Percentiles rank a stretch among this genome's conserved stretches.
These are phyloP conservation scores for Neophaeococcomyces mojaviensis DNA, from an alignment of 2,329 filamentous ascomycete genomes.

Conservation along the genomic window DNA sequence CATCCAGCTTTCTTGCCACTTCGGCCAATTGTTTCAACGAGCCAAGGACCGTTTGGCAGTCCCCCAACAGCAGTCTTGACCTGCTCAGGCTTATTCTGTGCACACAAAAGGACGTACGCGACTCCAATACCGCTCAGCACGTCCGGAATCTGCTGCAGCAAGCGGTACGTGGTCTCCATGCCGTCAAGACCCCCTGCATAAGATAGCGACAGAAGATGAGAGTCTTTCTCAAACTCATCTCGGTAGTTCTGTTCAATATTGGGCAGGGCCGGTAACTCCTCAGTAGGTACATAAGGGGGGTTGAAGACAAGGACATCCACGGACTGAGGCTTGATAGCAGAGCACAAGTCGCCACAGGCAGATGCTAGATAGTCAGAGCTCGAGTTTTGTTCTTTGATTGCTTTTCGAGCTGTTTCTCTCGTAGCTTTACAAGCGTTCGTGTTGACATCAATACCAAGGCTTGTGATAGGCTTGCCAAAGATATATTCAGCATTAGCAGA, in stretches of 20 bases:
- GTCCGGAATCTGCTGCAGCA: constrained; percentile 62
- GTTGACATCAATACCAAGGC: constrained; percentile 78
- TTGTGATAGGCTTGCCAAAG: constrained; percentile 65
- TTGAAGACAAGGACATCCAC: constrained; percentile 93
- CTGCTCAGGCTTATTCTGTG: constrained; percentile 74
- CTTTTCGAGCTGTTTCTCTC: constrained; percentile 54
- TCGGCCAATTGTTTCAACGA: constrained; percentile 65
- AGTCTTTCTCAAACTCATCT: constrained; percentile 64
- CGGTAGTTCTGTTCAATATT: constrained; percentile 4
- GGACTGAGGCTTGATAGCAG: constrained; percentile 48
- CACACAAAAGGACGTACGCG: constrained; percentile 83
- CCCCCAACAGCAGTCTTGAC: constrained; percentile 57
- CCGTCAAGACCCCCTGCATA: constrained; percentile 85
- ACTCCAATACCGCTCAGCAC: constrained; percentile 62
- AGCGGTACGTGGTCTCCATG: constrained; percentile 83
- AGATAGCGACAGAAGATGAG: constrained; percentile 72
- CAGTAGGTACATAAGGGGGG: constrained; percentile 89
- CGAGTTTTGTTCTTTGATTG: constrained; percentile 34
- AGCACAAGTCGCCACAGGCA: constrained; percentile 61
- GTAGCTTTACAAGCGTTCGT: constrained; percentile 73
- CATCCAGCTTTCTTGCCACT: constrained; percentile 86
- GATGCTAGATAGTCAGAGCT: constrained; percentile 52
- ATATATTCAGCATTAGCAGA: constrained; percentile 65
- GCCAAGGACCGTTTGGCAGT: constrained; percentile 54
- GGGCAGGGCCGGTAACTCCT: constrained; percentile 56